Percentiles rank a stretch among this genome's conserved stretches.
Conservation (phyloP, 1,139 yeast genomes). For the Zygosaccharomyces pseudobailii region DNA sequence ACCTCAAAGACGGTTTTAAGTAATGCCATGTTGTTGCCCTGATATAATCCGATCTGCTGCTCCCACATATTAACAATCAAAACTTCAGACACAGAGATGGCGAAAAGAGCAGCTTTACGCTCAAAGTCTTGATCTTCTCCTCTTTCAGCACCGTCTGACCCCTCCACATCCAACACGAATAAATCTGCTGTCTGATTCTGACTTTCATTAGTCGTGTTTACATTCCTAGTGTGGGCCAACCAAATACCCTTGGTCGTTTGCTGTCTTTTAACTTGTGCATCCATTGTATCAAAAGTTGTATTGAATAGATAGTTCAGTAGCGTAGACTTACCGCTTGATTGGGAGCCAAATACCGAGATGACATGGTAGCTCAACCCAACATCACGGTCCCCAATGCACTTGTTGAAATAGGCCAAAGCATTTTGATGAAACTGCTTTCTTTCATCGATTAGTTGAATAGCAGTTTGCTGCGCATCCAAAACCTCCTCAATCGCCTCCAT, state of each 20-base stretch:
- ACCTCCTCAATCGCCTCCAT: background rate
- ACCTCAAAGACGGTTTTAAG: constrained; percentile 95
- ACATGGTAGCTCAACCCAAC: constrained; percentile 78
- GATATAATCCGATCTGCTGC: constrained; percentile 92
- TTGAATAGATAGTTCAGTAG: constrained; percentile 78
- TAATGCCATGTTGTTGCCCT: constrained; percentile 96
- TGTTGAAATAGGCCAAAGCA: constrained; percentile 36
- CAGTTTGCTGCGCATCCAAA: constrained; percentile 6
- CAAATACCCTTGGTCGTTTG: constrained; percentile 96
- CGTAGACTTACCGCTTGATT: constrained; percentile 94
- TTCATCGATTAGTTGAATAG: constrained; percentile 74
- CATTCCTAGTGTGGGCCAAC: constrained; percentile 64
- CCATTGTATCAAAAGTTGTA: constrained; percentile 90
- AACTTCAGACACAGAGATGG: constrained; percentile 85
- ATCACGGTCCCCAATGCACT: constrained; percentile 35
- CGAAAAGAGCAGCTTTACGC: constrained; percentile 91
- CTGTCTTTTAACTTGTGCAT: constrained; percentile 62
- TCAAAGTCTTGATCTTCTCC: constrained; percentile 99
- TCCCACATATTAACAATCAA: constrained; percentile 95
- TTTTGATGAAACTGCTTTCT: constrained; percentile 54
- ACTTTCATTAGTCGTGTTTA: constrained; percentile 30
- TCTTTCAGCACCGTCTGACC: constrained; percentile 95
- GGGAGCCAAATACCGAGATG: constrained; percentile 94
- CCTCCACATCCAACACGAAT: constrained; percentile 94
- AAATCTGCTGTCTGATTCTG: constrained; percentile 37